These are phyloP conservation scores for Quercus tomentella DNA, from an alignment of 331 rosid species.

Conservation along the genomic window DNA sequence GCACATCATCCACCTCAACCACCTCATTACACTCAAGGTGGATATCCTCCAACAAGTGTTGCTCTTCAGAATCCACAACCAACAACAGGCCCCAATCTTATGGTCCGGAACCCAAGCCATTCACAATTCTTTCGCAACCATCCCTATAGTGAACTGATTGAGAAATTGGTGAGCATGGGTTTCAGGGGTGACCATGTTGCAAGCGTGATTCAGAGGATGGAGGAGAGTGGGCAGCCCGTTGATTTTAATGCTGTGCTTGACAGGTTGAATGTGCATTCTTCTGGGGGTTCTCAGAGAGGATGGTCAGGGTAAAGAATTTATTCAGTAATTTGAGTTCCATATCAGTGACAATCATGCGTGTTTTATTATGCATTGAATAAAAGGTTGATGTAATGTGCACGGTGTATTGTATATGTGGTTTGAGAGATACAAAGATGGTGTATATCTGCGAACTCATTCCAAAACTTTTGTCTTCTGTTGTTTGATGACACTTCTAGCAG, in stretches of 20 bases:
- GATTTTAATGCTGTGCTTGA: conserved; percentile 90
- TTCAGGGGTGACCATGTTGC: conserved; percentile 74
- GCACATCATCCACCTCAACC: conserved; percentile 51
- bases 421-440: conserved; percentile 17
- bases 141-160: conserved; percentile 77
- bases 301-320: conserved; percentile 55
- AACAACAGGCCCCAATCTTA: conserved; percentile 32
- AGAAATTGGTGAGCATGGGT: conserved; percentile 82
- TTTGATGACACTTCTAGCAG: not conserved
- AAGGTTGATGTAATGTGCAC: conserved; percentile 37
- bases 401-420: conserved; percentile 33
- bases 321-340: conserved; percentile 8
- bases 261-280: conserved; percentile 65
- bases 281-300: conserved; percentile 71
- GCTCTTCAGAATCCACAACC: conserved; percentile 59
- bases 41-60: conserved; percentile 67
- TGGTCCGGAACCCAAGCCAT: conserved; percentile 53
- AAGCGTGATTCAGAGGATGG: conserved; percentile 90
- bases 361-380: conserved; percentile 93
- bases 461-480: not conserved
- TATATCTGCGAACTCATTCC: conserved; percentile 12
- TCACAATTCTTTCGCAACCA: conserved; percentile 61
- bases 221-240: conserved; percentile 81
- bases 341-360: conserved; percentile 53
- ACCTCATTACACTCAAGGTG: conserved; percentile 66